Conservation (phyloP, 305 asterid genomes). For the Fraxinus albicans region DNA sequence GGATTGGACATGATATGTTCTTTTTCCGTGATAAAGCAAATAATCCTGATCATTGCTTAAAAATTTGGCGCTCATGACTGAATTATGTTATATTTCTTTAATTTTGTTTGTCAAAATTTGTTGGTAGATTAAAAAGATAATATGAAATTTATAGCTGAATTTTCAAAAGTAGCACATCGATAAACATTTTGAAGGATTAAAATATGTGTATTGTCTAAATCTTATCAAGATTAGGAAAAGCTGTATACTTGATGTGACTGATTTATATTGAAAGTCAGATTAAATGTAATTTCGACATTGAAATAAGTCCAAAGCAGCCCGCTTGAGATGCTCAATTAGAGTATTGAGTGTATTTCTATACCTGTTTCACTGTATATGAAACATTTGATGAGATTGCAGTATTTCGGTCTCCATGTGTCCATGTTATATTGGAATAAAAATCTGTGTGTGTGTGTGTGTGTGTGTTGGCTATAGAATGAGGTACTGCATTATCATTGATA, state of each 20-base stretch:
- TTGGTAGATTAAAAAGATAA: background rate
- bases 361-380: background rate
- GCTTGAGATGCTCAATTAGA: background rate
- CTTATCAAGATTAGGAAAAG: background rate
- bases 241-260: background rate
- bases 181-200: background rate
- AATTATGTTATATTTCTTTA: conserved; percentile 5
- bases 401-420: background rate
- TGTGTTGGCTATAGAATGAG: background rate
- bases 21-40: conserved; percentile 10
- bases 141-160: background rate
- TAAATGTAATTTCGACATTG: background rate
- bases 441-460: too few species aligned
- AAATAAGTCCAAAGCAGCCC: background rate
- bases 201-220: background rate
- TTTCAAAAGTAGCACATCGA: background rate
- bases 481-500: background rate
- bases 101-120: background rate
- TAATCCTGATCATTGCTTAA: background rate
- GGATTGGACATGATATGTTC: conserved; percentile 83
- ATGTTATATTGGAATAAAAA: background rate
- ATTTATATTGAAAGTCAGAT: background rate
- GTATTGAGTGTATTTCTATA: background rate
- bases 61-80: conserved; percentile 6
- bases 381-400: background rate